These are phyloP conservation scores for Metschnikowia orientalis DNA, from an alignment of 805 yeast species.

Conservation along the genomic window DNA sequence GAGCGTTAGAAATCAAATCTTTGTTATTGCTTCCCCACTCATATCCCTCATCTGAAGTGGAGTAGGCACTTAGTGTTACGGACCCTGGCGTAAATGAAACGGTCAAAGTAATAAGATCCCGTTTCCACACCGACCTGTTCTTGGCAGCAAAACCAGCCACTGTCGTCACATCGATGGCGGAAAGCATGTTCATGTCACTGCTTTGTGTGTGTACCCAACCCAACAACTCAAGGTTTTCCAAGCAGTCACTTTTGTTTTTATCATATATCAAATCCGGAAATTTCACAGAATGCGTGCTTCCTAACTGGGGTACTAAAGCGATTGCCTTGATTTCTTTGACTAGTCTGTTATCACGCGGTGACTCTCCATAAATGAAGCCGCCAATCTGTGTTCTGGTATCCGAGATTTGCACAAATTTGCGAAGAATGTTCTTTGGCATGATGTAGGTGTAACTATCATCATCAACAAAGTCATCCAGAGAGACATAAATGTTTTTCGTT, in stretches of 20 bases:
- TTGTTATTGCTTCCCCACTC: slow-evolving; percentile 71
- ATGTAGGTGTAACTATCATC: slow-evolving; percentile 62
- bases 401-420: slow-evolving; percentile 71
- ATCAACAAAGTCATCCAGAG: slow-evolving; percentile 49
- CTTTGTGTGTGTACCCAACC: slow-evolving; percentile 96
- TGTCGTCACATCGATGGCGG: slow-evolving; percentile 67
- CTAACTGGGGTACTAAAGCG: slow-evolving; percentile 85
- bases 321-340: slow-evolving; percentile 75
- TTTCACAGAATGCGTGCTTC: slow-evolving; percentile 61
- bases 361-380: slow-evolving; percentile 73
- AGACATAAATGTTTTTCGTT: slow-evolving; percentile 64
- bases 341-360: slow-evolving; percentile 65
- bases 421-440: slow-evolving; percentile 75
- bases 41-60: slow-evolving; percentile 59
- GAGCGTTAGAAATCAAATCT: slow-evolving; percentile 50
- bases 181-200: slow-evolving; percentile 56
- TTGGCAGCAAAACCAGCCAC: slow-evolving; percentile 43
- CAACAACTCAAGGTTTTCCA: slow-evolving; percentile 59
- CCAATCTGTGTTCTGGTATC: slow-evolving; percentile 82
- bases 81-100: slow-evolving; percentile 82
- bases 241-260: slow-evolving; percentile 29
- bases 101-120: slow-evolving; percentile 50
- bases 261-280: slow-evolving; percentile 48
- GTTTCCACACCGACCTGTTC: slow-evolving; percentile 35
- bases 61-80: slow-evolving; percentile 65